A percentile compares a stretch with the other conserved stretches of the same genome.
These are phyloP conservation scores for Umbilicus rupestris DNA, from an alignment of 164 flowering plant genomes.

Conservation along the genomic window DNA sequence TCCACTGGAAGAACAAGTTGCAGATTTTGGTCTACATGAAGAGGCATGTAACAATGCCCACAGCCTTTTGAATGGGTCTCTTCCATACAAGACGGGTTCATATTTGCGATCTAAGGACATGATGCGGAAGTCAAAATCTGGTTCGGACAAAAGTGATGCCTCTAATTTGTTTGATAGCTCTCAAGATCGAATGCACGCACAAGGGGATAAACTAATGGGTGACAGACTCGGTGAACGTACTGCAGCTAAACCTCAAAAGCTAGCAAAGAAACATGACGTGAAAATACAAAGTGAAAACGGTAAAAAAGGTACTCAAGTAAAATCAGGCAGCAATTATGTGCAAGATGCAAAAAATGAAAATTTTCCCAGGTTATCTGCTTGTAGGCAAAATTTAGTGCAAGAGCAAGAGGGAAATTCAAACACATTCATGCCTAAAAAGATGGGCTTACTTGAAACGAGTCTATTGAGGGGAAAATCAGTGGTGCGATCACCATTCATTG, in stretches of 20 bases:
- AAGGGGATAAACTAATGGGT: constrained; percentile 29
- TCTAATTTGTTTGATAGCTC: constrained; percentile 26
- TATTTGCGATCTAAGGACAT: constrained; percentile 46
- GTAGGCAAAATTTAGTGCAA: constrained; percentile 20
- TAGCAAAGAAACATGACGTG: constrained; percentile 25
- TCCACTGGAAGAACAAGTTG: constrained; percentile 17
- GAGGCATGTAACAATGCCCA: constrained; percentile 23
- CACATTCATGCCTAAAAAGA: constrained; percentile 24
- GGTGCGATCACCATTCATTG: not conserved
- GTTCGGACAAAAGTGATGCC: constrained; percentile 21
- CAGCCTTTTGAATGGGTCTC: constrained; percentile 31
- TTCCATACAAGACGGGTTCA: constrained; percentile 35
- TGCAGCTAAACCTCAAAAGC: constrained; percentile 20
- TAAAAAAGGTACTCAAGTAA: constrained; percentile 25
- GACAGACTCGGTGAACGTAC: constrained; percentile 29
- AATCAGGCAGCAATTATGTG: constrained; percentile 21
- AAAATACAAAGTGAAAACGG: constrained; percentile 26
- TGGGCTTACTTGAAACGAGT: constrained; percentile 22
- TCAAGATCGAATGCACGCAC: constrained; percentile 19
- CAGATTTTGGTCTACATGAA: constrained; percentile 21
- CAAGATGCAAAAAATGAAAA: constrained; percentile 25
- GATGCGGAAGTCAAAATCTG: constrained; percentile 27
- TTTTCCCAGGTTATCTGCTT: constrained; percentile 12
- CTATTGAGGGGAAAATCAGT: constrained; percentile 29
- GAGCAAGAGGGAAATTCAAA: constrained; percentile 35